Evolutionary conservation across 2,329 filamentous ascomycete species (phyloP).

Genomic region (Pyrenochaeta sp.): DNA sequence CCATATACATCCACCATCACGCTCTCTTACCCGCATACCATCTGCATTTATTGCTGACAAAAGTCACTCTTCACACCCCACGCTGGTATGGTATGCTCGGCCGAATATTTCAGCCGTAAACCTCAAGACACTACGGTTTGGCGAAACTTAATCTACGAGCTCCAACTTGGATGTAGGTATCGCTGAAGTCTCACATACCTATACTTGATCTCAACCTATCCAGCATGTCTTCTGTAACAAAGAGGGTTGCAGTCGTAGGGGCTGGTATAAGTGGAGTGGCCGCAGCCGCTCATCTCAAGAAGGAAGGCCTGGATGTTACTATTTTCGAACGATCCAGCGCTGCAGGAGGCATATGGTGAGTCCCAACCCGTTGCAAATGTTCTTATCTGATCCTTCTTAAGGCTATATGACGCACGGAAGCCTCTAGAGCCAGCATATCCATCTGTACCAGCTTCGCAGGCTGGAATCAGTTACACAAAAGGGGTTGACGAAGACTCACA

Average conservation of each 20-base stretch:
- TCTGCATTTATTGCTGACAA: conserved; percentile 11
- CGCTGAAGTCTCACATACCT: not conserved
- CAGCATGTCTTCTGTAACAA: conserved; percentile 25
- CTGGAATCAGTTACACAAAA: conserved; percentile 26
- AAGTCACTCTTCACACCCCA: not conserved
- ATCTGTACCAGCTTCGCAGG: conserved; percentile 27
- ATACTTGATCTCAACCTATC: not conserved
- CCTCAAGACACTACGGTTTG: not conserved
- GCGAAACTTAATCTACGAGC: not conserved
- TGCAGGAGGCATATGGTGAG: conserved; percentile 66
- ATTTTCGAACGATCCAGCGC: conserved; percentile 63
- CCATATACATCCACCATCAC: conserved; percentile 29
- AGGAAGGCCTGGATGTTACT: conserved; percentile 55
- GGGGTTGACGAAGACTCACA: conserved; percentile 19
- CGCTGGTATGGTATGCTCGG: not conserved
- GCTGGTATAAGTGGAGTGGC: conserved; percentile 49
- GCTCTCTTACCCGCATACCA: conserved; percentile 4
- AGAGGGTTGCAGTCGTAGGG: conserved; percentile 46
- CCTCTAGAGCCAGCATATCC: conserved; percentile 61
- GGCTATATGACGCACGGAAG: conserved; percentile 61
- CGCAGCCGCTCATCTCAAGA: conserved; percentile 46
- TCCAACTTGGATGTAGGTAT: not conserved
- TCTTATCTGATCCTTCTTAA: not conserved
- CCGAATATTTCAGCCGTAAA: not conserved
- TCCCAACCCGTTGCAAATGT: not conserved